Evolutionary conservation across 2,329 filamentous ascomycete species (phyloP), one percentile per base, ranked within the genome.

Genomic region (Lasiodiplodia citricola): DNA sequence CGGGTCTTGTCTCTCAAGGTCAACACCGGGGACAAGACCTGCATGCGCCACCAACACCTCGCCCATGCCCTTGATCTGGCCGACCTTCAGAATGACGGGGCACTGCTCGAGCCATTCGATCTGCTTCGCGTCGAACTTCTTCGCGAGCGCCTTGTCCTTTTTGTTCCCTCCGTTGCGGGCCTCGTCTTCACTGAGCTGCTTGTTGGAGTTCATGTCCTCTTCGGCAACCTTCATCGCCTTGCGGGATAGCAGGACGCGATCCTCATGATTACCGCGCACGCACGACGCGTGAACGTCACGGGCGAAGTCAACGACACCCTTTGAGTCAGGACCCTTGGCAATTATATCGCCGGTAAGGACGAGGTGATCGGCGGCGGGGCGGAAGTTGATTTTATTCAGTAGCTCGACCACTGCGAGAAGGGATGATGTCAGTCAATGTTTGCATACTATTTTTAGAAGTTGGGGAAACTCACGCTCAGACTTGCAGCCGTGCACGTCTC

Each of bases 221-320:
- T 64, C 51, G 31, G 67, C 79, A 14, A 57, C 47, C n/a, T 38
- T 58, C 57, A 65, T 55, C 10, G 67, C 58, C 35, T 84, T 82
- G 70, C 89, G 87, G 1, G 89, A 86, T 10, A 91, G 85, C n/a
- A 98, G 85, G 23, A 97, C 85, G 25, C 90, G 87, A 78, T 98
- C 94, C 78, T 99, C 96, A 81, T 97, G 92, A 80, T 97, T 97
- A 21, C 96, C 96, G 63, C 95, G 90, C 10, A 98, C 93, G 71
- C 89, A 92, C 37, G 90, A 92, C 25, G 95, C 94, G 63, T 88
- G 87, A 47, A 95, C 81, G 16, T 87, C 81, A 77, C 93, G 91
- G 47, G 93, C 90, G 52, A 94, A 84, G 69, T 91, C 87, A 58
- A 98, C 85, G 0, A 97, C 92, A 47, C 90, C 93, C 0, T 85